These are phyloP conservation scores for Arachis stenosperma DNA, from an alignment of 306 rosid species.

Conservation along the genomic window DNA sequence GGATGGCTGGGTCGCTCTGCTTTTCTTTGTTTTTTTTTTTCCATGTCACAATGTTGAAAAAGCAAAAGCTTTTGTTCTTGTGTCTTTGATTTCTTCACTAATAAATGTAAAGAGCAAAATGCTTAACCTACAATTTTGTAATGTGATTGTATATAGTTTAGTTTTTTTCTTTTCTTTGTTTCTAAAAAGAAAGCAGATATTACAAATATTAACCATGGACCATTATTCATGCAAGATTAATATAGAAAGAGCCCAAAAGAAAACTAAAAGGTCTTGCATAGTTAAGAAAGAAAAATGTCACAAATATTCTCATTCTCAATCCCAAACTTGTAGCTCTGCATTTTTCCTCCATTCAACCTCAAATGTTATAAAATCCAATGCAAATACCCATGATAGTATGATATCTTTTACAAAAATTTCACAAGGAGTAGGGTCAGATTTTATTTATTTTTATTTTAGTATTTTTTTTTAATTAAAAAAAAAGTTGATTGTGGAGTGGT, in stretches of 20 bases:
- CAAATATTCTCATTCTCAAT: neutral
- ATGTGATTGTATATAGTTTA: neutral
- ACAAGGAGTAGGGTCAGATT: conserved; percentile 9
- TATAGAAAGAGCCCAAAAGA: neutral
- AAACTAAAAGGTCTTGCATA: neutral
- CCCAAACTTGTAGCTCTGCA: neutral
- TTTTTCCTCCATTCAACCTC: neutral
- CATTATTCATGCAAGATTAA: neutral
- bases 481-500: conserved; percentile 2
- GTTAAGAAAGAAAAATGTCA: neutral
- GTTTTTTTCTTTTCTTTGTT: neutral
- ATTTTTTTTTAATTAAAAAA: too few species aligned
- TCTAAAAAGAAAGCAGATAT: too few species aligned
- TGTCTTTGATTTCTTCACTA: neutral
- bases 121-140: neutral
- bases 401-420: neutral
- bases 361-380: neutral
- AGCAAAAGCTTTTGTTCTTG: conserved; percentile 16
- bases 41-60: neutral
- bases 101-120: conserved; percentile 14
- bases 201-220: neutral
- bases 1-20: neutral
- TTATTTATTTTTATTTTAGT: too few species aligned
- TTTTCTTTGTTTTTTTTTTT: neutral
- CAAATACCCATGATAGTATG: neutral